Evolutionary conservation across 1,284 basidiomycete species (phyloP).

Genomic region (Lignosus rhinocerotis): DNA sequence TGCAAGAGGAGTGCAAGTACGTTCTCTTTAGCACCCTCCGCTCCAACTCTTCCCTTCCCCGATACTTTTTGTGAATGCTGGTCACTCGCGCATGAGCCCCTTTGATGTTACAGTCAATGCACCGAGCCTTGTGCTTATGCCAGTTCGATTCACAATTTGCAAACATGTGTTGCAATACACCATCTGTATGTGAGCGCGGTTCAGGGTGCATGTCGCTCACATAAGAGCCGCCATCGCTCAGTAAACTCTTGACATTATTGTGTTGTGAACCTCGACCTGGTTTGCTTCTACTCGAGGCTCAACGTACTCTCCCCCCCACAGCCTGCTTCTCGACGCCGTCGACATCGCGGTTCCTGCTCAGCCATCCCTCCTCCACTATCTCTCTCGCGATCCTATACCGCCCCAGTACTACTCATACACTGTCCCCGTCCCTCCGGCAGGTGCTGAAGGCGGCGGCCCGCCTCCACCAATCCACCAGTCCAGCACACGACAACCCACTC

Average conservation of each 20-base stretch:
- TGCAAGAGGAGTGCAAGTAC: conserved; percentile 63
- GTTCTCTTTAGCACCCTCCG: conserved; percentile 22
- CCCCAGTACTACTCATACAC: conserved; percentile 30
- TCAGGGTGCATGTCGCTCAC: no score
- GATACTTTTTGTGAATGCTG: background rate
- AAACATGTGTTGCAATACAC: no score
- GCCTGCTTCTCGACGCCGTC: conserved; percentile 34
- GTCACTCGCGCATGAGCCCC: background rate
- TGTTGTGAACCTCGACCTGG: no score
- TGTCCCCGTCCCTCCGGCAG: conserved; percentile 21
- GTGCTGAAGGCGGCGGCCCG: conserved; percentile 3
- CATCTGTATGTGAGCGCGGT: no score
- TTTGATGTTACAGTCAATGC: background rate
- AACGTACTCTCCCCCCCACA: conserved; percentile 1
- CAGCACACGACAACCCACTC: background rate
- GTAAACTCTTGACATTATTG: no score
- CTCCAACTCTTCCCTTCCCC: background rate
- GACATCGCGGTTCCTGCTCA: conserved; percentile 36
- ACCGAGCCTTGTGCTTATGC: no score
- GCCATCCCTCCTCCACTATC: conserved; percentile 31
- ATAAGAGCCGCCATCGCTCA: no score
- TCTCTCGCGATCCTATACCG: conserved; percentile 32
- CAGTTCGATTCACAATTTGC: no score
- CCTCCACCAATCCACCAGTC: conserved; percentile 12
- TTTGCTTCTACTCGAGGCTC: no score